A percentile compares a stretch with the other conserved stretches of the same genome.
Evolutionary conservation across 352 stramenopile genomes (phyloP).

Genomic region (Pythium utonaiense): DNA sequence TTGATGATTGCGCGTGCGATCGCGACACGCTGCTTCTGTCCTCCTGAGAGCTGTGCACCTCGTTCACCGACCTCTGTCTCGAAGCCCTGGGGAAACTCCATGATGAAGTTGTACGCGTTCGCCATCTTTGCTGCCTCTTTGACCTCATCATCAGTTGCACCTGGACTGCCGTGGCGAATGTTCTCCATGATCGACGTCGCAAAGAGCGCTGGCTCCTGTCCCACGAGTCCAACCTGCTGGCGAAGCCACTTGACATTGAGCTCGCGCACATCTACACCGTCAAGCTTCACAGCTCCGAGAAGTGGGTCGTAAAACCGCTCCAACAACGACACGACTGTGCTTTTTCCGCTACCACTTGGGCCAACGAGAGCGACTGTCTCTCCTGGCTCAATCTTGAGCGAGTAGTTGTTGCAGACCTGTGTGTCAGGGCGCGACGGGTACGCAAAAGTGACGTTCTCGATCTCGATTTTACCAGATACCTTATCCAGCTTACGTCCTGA

Average conservation of each 20-base stretch:
- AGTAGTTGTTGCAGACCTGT: conserved; percentile 30
- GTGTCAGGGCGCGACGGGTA: conserved; percentile 35
- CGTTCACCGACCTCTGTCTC: conserved; percentile 87
- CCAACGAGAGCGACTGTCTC: conserved; percentile 47
- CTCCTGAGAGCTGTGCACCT: conserved; percentile 83
- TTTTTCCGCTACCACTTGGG: conserved; percentile 46
- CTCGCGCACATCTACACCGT: conserved; percentile 44
- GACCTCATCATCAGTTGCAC: conserved; percentile 72
- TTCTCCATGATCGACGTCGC: conserved; percentile 66
- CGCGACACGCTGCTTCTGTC: conserved; percentile 81
- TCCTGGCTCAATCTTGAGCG: conserved; percentile 29
- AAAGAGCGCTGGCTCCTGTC: conserved; percentile 92
- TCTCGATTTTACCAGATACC: conserved; percentile 36
- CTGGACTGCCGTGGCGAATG: conserved; percentile 64
- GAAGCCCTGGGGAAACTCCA: conserved; percentile 84
- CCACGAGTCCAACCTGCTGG: conserved; percentile 77
- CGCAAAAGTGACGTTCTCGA: conserved; percentile 67
- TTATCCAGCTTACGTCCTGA: conserved; percentile 24
- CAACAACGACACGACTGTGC: conserved; percentile 39
- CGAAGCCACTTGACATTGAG: conserved; percentile 54
- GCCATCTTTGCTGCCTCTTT: conserved; percentile 60
- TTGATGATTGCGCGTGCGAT: conserved; percentile 93
- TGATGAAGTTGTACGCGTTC: conserved; percentile 92
- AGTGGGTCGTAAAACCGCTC: conserved; percentile 47
- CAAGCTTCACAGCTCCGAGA: conserved; percentile 26